Evolutionary conservation across 2,329 filamentous ascomycete species (phyloP).

Genomic region (Botrytis squamosa): DNA sequence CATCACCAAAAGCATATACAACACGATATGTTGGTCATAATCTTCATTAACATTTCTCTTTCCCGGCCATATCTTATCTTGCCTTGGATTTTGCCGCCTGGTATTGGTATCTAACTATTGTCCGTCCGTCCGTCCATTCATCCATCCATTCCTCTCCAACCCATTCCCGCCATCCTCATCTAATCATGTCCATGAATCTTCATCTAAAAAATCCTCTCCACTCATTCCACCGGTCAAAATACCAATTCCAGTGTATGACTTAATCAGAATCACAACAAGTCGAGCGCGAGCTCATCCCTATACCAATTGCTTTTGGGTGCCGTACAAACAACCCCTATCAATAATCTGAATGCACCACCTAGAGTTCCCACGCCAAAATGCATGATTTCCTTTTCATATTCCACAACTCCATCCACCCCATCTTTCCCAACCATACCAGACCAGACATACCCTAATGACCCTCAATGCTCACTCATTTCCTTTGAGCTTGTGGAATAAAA

Average conservation of each 20-base stretch:
- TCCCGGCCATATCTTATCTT: conserved; percentile 2
- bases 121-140: neutral
- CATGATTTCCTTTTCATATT: neutral
- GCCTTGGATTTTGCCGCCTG: neutral
- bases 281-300: conserved; percentile 16
- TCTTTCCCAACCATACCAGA: conserved; percentile 5
- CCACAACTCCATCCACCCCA: conserved; percentile 5
- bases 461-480: neutral
- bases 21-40: conserved; percentile 6
- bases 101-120: conserved; percentile 16
- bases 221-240: neutral
- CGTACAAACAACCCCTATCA: neutral
- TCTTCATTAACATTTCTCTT: conserved; percentile 17
- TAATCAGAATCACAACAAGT: neutral
- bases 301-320: conserved; percentile 18
- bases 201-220: conserved; percentile 6
- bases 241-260: conserved; percentile 15
- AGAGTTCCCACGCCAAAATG: conserved; percentile 7
- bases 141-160: neutral
- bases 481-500: neutral
- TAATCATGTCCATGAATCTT: conserved; percentile 11
- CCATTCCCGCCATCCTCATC: conserved; percentile 11
- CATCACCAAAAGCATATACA: neutral
- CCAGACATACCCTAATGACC: neutral
- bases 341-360: neutral